A percentile compares a stretch with the other conserved stretches of the same genome.
Conservation (phyloP, 2,329 filamentous ascomycete species). For the Fusarium pseudoanthophilum region DNA sequence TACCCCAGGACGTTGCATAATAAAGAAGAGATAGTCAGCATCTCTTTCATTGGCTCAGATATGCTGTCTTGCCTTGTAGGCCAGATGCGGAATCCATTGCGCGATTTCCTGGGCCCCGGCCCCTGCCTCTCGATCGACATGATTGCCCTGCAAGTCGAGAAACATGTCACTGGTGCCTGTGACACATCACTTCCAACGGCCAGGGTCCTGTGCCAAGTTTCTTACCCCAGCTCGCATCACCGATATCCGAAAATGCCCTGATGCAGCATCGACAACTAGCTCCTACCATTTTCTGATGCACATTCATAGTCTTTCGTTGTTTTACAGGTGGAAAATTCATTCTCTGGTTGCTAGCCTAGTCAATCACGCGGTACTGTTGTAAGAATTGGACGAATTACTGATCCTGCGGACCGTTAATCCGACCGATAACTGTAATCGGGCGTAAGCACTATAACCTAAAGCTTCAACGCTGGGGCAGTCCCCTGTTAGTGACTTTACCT, state of each 20-base stretch:
- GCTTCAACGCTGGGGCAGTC: not conserved
- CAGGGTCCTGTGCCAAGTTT: not conserved
- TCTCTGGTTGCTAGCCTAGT: not conserved
- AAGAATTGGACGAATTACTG: not conserved
- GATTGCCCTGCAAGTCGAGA: not conserved
- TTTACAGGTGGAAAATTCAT: not conserved
- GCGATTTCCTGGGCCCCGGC: too few species aligned
- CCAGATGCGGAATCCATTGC: constrained; percentile 1
- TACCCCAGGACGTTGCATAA: too few species aligned
- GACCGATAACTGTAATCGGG: not conserved
- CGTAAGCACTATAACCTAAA: not conserved
- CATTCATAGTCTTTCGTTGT: fast-evolving
- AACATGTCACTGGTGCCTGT: not conserved
- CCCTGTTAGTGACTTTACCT: constrained; percentile 3
- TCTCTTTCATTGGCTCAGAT: not conserved
- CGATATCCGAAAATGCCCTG: not conserved
- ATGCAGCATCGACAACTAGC: not conserved
- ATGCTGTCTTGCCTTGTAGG: not conserved
- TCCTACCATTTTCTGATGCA: not conserved
- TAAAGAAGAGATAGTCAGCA: too few species aligned
- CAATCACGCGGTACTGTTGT: not conserved
- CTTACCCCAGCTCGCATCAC: not conserved
- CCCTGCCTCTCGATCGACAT: not conserved
- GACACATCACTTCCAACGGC: not conserved
- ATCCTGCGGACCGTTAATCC: not conserved